phyloP scores from a whole-genome alignment of 1,139 yeast species.

The Yamadazyma oceani region DNA sequence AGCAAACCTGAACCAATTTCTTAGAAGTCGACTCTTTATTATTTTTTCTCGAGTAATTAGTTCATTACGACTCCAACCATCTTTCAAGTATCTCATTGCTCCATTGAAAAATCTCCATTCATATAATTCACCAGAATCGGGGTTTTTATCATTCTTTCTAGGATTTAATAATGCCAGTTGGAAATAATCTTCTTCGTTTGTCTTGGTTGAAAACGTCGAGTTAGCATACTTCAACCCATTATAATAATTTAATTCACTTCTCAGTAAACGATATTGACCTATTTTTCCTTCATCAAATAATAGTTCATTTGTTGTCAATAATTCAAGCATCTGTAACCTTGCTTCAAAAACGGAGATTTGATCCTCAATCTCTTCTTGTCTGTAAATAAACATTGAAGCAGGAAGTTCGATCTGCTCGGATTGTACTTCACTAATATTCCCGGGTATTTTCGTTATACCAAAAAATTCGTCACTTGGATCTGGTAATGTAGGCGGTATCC shows the following conservation, averaged over 20 bases:
- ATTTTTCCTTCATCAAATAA: conserved; percentile 19
- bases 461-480: conserved; percentile 21
- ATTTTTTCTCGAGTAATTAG: conserved; percentile 24
- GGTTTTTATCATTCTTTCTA: conserved; percentile 22
- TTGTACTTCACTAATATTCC: conserved; percentile 14
- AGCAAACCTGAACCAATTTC: conserved; percentile 35
- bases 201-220: conserved; percentile 16
- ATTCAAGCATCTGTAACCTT: conserved; percentile 11
- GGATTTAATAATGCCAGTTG: conserved; percentile 31
- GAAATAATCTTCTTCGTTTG: conserved; percentile 31
- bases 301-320: conserved; percentile 21
- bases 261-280: conserved; percentile 15
- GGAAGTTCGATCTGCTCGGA: conserved; percentile 22
- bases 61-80: conserved; percentile 31
- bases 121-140: conserved; percentile 39
- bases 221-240: conserved; percentile 27
- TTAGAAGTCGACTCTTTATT: conserved; percentile 29
- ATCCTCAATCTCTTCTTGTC: conserved; percentile 17
- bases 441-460: conserved; percentile 23
- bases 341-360: conserved; percentile 24
- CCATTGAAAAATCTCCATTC: conserved; percentile 52
- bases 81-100: conserved; percentile 25
- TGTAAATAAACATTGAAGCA: conserved; percentile 23
- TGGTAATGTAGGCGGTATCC: conserved; percentile 19
- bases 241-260: conserved; percentile 25